These are phyloP conservation scores for Chaetomiaceae sp. DNA, from an alignment of 2,329 filamentous ascomycete species.

Conservation along the genomic window DNA sequence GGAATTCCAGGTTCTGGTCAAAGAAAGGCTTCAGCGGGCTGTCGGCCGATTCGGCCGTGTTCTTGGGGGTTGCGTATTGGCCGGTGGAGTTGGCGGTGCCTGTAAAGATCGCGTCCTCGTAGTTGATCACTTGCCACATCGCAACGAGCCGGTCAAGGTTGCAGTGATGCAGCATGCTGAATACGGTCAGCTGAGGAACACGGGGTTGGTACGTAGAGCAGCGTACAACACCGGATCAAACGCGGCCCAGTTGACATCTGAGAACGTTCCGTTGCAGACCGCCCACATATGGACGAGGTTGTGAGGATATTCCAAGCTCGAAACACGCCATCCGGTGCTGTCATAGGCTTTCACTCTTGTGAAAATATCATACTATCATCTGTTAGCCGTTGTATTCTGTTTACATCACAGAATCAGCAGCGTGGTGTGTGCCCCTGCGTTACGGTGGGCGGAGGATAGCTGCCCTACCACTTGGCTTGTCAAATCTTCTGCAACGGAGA, in stretches of 20 bases:
- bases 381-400: conserved; percentile 10
- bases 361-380: conserved; percentile 38
- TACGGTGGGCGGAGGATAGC: neutral
- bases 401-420: no score
- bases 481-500: conserved; percentile 12
- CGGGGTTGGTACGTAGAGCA: neutral
- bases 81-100: conserved; percentile 23
- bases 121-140: conserved; percentile 28
- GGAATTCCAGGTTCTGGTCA: conserved; percentile 31
- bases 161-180: conserved; percentile 45
- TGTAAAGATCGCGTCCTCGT: conserved; percentile 30
- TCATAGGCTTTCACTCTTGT: conserved; percentile 31
- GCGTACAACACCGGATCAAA: conserved; percentile 34
- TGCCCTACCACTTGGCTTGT: conserved; percentile 20
- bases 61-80: conserved; percentile 36
- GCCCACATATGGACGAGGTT: conserved; percentile 27
- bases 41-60: conserved; percentile 39
- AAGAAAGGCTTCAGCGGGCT: conserved; percentile 44
- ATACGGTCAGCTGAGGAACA: neutral
- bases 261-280: conserved; percentile 26
- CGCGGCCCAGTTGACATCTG: conserved; percentile 34
- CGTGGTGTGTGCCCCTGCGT: no score
- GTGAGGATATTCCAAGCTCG: conserved; percentile 37
- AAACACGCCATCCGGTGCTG: conserved; percentile 25
- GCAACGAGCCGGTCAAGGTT: conserved; percentile 57